These are phyloP conservation scores for Digitaria exilis DNA, from an alignment of 202 grass and related monocot species.

Conservation along the genomic window DNA sequence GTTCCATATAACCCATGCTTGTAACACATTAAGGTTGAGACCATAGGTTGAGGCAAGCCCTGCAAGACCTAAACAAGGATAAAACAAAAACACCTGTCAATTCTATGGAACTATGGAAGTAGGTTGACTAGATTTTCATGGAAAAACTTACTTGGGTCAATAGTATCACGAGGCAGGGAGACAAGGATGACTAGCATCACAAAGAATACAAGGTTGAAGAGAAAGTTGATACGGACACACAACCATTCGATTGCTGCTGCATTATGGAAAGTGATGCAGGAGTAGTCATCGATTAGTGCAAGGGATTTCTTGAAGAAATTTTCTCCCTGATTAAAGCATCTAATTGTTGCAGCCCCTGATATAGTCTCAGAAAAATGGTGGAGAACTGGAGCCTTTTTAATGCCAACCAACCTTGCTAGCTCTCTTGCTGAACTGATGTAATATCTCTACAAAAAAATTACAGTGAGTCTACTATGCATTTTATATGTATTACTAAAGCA, in stretches of 20 bases:
- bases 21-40: conserved; percentile 83
- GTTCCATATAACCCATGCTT: conserved; percentile 95
- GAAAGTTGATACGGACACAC: conserved; percentile 83
- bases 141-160: conserved; percentile 77
- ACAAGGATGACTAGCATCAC: conserved; percentile 70
- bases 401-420: conserved; percentile 86
- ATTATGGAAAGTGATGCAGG: conserved; percentile 87
- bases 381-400: conserved; percentile 87
- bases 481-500: neutral
- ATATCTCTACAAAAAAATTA: conserved; percentile 56
- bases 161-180: conserved; percentile 58
- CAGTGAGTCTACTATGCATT: conserved; percentile 2
- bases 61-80: conserved; percentile 63
- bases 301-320: conserved; percentile 64
- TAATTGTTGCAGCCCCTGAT: conserved; percentile 74
- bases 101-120: conserved; percentile 12
- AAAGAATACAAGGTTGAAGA: conserved; percentile 84
- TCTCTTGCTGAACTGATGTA: conserved; percentile 91
- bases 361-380: conserved; percentile 92
- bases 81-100: conserved; percentile 14
- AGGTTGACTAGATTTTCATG: neutral
- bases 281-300: conserved; percentile 77
- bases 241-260: conserved; percentile 93
- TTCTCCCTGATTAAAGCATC: conserved; percentile 83
- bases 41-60: conserved; percentile 90